Evolutionary conservation across 306 rosid genomes (phyloP).

Genomic region (Betula pendula): DNA sequence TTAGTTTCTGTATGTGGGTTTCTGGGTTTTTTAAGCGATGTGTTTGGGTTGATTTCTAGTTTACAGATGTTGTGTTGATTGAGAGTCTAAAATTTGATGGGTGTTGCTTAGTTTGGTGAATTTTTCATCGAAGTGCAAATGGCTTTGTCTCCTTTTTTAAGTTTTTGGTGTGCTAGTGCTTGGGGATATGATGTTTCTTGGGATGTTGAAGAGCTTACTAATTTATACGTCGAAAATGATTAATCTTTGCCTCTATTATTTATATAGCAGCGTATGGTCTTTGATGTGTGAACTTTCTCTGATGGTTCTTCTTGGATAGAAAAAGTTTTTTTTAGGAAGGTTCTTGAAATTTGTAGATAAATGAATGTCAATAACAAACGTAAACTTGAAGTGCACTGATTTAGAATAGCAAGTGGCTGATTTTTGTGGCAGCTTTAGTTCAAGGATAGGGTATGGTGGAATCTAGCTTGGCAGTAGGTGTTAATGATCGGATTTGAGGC

Average conservation of each 20-base stretch:
- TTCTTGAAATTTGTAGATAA: neutral
- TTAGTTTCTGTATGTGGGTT: slow-evolving; percentile 14
- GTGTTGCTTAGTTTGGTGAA: neutral
- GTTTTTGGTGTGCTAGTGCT: neutral
- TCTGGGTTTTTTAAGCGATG: neutral
- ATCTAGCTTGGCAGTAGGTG: neutral
- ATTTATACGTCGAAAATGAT: neutral
- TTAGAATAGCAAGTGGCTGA: neutral
- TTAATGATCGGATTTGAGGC: neutral
- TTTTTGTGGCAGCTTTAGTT: slow-evolving; percentile 1
- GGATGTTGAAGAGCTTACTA: neutral
- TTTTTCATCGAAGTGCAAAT: neutral
- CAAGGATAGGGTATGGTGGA: neutral
- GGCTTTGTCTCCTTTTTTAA: neutral
- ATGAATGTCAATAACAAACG: neutral
- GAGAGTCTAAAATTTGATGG: neutral
- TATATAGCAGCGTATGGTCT: neutral
- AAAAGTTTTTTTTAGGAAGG: neutral
- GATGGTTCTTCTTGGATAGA: neutral
- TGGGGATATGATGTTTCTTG: neutral
- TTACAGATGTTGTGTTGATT: neutral
- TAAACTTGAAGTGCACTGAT: neutral
- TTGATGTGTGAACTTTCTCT: neutral
- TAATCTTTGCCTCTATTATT: neutral
- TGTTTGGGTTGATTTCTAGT: neutral